Base-by-base conservation (phyloP, 1,284 basidiomycete genomes). In the Marasmius oreades region DNA sequence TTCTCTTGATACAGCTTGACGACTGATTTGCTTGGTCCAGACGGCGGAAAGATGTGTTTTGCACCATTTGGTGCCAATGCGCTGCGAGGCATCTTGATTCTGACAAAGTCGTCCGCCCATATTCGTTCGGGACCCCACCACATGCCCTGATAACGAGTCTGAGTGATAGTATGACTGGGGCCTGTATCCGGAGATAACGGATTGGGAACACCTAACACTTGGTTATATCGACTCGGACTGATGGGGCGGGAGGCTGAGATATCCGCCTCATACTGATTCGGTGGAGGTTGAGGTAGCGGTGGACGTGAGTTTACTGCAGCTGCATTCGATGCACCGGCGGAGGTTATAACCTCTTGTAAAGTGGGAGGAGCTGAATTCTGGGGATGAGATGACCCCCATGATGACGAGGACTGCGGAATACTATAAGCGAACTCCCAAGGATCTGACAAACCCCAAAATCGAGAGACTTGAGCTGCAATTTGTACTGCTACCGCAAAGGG, bases 121-220 rank as follows among this genome's bases (percentile, higher is more conserved):
- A 95, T 88, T n/a, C 90, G 81, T 67, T 95, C 93, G 0, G 86
- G 81, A 8, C 92, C 93, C 86, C 88, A 91, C 90, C 90, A 95
- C 12, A 94, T 66, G 0, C 92, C 92, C 68, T 94, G 90, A 68
- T 81, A 90, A 37, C 82, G 77, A 36, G 70, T 77, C 63, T 87
- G 84, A 0, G 68, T 72, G 24, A 78, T 63, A 3, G 64, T 71
- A 54, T 73, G 70, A 5, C 63, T 61, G 26, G 68, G 63, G 50
- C 39, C 39, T 5, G 66, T 59, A 26, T 67, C 59, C n/a, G 64
- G 66, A 5, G 57, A 45, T 18, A 60, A 59, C 5, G 56, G 42
- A n/a, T 47, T 46, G 12, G 53, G 57, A 31, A 28, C 28, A 51
- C 55, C 59, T 42, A 55, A 51, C 23, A 48, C 52, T 20, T 55